Percentiles rank a stretch among this genome's conserved stretches.
Conservation (phyloP, 2,329 filamentous ascomycete genomes). For the Calonectria ilicicola region DNA sequence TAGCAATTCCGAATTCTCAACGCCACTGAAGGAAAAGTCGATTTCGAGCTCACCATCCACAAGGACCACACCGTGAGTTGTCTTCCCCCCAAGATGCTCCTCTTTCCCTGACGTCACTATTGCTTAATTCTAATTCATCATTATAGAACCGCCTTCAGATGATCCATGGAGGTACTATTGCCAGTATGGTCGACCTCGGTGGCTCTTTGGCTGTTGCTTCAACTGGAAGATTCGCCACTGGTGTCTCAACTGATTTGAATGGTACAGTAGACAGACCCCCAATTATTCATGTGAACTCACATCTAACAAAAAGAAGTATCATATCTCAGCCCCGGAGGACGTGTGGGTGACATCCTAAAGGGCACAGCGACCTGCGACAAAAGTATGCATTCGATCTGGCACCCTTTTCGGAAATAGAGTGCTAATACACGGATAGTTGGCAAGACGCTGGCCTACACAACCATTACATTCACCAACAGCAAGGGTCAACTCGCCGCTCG, state of each 20-base stretch:
- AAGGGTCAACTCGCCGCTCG: slow-evolving; percentile 71
- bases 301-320: slow-evolving; percentile 60
- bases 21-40: slow-evolving; percentile 74
- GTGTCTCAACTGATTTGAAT: slow-evolving; percentile 74
- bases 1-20: slow-evolving; percentile 74
- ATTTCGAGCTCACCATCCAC: slow-evolving; percentile 81
- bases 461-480: slow-evolving; percentile 68
- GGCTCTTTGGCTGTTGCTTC: slow-evolving; percentile 75
- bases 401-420: background rate
- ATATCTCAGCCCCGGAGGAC: slow-evolving; percentile 70
- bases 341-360: slow-evolving; percentile 66
- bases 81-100: background rate
- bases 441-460: slow-evolving; percentile 73
- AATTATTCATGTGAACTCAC: background rate
- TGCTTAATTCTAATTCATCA: background rate
- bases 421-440: slow-evolving; percentile 61
- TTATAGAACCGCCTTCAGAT: slow-evolving; percentile 79
- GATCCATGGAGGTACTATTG: slow-evolving; percentile 83
- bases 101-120: background rate
- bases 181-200: slow-evolving; percentile 77
- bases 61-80: slow-evolving; percentile 77
- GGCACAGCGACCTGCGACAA: slow-evolving; percentile 72
- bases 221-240: slow-evolving; percentile 71
- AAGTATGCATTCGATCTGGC: slow-evolving; percentile 55
- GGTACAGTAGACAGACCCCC: slow-evolving; percentile 50